These are phyloP conservation scores for Candida dendrica DNA, from an alignment of 805 yeast genomes.

Conservation along the genomic window DNA sequence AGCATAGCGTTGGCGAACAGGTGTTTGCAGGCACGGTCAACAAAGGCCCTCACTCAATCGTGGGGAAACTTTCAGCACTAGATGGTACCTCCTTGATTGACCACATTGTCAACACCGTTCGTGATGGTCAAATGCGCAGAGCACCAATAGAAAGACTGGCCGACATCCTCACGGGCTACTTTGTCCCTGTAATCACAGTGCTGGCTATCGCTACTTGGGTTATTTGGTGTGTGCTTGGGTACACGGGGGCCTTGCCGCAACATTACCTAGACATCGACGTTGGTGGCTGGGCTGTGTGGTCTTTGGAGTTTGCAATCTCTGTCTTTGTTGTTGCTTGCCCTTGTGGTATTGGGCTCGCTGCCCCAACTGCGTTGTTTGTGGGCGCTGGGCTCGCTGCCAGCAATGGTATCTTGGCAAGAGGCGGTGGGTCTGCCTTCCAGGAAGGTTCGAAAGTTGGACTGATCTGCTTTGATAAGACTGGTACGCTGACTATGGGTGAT, in stretches of 20 bases:
- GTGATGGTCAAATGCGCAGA: slow-evolving; percentile 65
- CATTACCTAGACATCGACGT: slow-evolving; percentile 53
- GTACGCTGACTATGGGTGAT: slow-evolving; percentile 64
- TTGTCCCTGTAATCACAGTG: slow-evolving; percentile 62
- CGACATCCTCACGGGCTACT: slow-evolving; percentile 59
- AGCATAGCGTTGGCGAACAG: slow-evolving; percentile 53
- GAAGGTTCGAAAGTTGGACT: slow-evolving; percentile 60
- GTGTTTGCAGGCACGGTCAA: slow-evolving; percentile 70
- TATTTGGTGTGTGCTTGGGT: slow-evolving; percentile 58
- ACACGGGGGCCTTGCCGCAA: slow-evolving; percentile 44
- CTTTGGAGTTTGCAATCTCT: slow-evolving; percentile 68
- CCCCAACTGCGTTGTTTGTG: slow-evolving; percentile 76
- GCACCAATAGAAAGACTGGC: slow-evolving; percentile 73
- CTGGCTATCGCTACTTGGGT: slow-evolving; percentile 61
- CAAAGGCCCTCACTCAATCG: slow-evolving; percentile 44
- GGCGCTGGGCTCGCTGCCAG: slow-evolving; percentile 78
- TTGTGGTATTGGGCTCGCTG: slow-evolving; percentile 80
- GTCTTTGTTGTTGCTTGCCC: slow-evolving; percentile 84
- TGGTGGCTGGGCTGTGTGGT: slow-evolving; percentile 76
- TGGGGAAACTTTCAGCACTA: slow-evolving; percentile 48
- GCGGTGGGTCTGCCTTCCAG: slow-evolving; percentile 80
- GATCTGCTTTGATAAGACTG: slow-evolving; percentile 74
- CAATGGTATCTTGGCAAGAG: slow-evolving; percentile 66
- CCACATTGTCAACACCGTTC: slow-evolving; percentile 60
- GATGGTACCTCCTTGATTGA: slow-evolving; percentile 64